Evolutionary conservation across 495 filamentous ascomycete genomes (phyloP).

Genomic region (Evernia prunastri): DNA sequence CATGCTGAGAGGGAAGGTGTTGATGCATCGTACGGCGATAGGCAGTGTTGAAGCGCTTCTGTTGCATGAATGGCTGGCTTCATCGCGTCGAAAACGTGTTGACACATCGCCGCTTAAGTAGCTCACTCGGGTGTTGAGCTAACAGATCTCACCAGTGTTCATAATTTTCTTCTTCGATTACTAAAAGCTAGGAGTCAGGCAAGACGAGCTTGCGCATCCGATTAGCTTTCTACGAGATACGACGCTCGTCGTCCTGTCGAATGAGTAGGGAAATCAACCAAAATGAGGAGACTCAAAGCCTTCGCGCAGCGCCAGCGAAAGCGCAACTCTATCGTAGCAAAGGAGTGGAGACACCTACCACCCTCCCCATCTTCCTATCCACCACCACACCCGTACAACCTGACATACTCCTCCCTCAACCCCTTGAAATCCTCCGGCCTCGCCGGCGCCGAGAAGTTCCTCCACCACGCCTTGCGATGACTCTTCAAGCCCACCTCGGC

Average conservation of each 20-base stretch:
- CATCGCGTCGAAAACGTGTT: background rate
- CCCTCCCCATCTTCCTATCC: background rate
- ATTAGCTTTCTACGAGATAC: background rate
- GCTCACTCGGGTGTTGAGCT: no score
- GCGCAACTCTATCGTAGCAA: background rate
- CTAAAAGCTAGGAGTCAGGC: no score
- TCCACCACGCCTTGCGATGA: slow-evolving; percentile 30
- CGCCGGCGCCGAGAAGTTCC: slow-evolving; percentile 27
- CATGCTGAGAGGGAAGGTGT: background rate
- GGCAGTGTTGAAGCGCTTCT: background rate
- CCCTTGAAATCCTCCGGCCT: slow-evolving; percentile 29
- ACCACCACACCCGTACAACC: background rate
- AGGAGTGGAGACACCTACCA: background rate
- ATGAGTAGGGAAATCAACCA: background rate
- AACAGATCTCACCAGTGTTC: no score
- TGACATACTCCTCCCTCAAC: slow-evolving; percentile 30
- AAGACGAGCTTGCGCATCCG: background rate
- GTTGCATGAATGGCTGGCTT: background rate
- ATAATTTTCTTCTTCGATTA: no score
- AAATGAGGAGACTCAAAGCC: no score
- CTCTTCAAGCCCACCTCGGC: slow-evolving; percentile 31
- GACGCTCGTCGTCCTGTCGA: background rate
- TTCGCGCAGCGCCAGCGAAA: background rate
- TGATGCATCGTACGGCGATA: background rate
- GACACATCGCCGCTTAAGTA: background rate